A percentile compares a stretch with the other conserved stretches of the same genome.
phyloP scores from a whole-genome alignment of 768 basidiomycete genomes.

The Pulveroboletus ravenelii region DNA sequence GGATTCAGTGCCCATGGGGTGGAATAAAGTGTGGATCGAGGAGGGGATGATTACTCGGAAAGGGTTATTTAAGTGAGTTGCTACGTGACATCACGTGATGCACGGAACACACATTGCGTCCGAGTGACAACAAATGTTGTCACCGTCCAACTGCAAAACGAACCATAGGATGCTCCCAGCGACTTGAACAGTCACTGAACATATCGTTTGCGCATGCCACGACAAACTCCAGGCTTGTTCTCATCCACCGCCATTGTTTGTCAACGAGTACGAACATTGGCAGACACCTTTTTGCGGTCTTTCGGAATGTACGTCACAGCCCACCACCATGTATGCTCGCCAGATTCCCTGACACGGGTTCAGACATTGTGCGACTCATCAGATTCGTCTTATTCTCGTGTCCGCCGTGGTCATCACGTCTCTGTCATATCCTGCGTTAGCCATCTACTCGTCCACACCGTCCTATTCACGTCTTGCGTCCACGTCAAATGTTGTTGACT shows the following conservation, averaged over 20 bases:
- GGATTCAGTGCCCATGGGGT: neutral
- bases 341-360: slow-evolving; percentile 5
- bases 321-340: neutral
- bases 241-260: slow-evolving; percentile 17
- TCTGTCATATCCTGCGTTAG: slow-evolving; percentile 86
- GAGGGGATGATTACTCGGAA: neutral
- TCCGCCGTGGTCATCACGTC: slow-evolving; percentile 85
- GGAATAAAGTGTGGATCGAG: neutral
- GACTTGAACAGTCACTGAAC: slow-evolving; percentile 10
- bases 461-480: slow-evolving; percentile 53
- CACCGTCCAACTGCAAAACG: neutral
- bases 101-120: neutral
- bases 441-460: slow-evolving; percentile 73
- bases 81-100: slow-evolving; percentile 17
- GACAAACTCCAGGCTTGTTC: slow-evolving; percentile 15
- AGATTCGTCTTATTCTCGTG: slow-evolving; percentile 83
- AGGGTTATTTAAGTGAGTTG: neutral
- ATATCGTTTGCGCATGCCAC: slow-evolving; percentile 21
- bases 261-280: slow-evolving; percentile 36
- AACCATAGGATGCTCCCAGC: slow-evolving; percentile 13
- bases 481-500: slow-evolving; percentile 55
- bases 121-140: neutral
- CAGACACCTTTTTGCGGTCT: slow-evolving; percentile 55
- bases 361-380: slow-evolving; percentile 87
- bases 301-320: slow-evolving; percentile 71